Percentiles rank a stretch among this genome's conserved stretches.
These are phyloP conservation scores for Barnettozyma vustinii DNA, from an alignment of 805 yeast species.

Conservation along the genomic window DNA sequence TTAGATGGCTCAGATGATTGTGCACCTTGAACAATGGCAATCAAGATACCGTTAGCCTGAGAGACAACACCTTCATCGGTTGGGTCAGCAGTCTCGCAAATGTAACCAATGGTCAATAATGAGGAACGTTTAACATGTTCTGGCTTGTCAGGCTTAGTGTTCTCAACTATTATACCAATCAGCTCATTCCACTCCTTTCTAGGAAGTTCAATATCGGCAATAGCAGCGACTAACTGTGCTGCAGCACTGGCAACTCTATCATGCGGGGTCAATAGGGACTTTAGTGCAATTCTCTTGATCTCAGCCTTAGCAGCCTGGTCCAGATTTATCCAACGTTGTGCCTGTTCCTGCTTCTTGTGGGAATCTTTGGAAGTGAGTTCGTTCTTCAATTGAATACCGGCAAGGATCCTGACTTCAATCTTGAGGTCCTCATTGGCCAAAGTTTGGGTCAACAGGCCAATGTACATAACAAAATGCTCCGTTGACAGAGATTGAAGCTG, in stretches of 20 bases:
- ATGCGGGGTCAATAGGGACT: slow-evolving; percentile 57
- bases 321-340: slow-evolving; percentile 69
- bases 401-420: slow-evolving; percentile 84
- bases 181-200: slow-evolving; percentile 83
- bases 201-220: slow-evolving; percentile 94
- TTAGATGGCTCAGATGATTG: slow-evolving; percentile 72
- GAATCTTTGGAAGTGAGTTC: slow-evolving; percentile 79
- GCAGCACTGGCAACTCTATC: slow-evolving; percentile 81
- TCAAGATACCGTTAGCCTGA: slow-evolving; percentile 86
- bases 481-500: slow-evolving; percentile 67
- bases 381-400: slow-evolving; percentile 84
- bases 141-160: slow-evolving; percentile 75
- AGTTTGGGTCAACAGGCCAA: slow-evolving; percentile 64
- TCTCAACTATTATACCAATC: slow-evolving; percentile 76
- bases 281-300: slow-evolving; percentile 62
- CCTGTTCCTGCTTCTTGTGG: slow-evolving; percentile 49
- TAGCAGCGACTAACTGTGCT: slow-evolving; percentile 93
- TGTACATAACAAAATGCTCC: slow-evolving; percentile 70
- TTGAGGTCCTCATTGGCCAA: slow-evolving; percentile 59
- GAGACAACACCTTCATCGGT: slow-evolving; percentile 60
- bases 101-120: slow-evolving; percentile 85
- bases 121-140: slow-evolving; percentile 82
- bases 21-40: slow-evolving; percentile 96
- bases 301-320: slow-evolving; percentile 49
- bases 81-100: slow-evolving; percentile 93